Conservation (phyloP, 306 rosid genomes). For the Benincasa hispida region DNA sequence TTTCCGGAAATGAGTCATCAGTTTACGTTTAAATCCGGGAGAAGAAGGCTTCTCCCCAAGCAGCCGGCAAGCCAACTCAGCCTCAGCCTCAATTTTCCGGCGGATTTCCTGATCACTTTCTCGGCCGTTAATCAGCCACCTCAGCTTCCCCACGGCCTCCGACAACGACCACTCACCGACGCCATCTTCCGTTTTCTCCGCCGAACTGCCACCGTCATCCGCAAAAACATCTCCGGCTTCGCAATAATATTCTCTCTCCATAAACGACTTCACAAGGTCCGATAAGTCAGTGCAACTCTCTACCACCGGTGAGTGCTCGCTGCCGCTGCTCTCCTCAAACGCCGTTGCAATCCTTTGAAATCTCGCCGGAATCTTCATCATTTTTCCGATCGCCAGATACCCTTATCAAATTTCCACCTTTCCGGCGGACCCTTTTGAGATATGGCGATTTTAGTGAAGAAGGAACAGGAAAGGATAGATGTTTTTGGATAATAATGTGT, state of each 20-base stretch:
- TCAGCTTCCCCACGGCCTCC: constrained; percentile 28
- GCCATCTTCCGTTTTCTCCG: constrained; percentile 4
- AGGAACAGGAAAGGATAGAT: neutral
- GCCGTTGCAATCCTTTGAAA: constrained; percentile 63
- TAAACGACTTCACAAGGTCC: constrained; percentile 66
- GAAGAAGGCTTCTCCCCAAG: constrained; percentile 22
- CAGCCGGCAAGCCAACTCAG: constrained; percentile 19
- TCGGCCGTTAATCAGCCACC: constrained; percentile 16
- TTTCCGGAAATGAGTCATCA: constrained; percentile 50
- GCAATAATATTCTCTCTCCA: constrained; percentile 29
- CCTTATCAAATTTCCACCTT: neutral
- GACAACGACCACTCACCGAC: constrained; percentile 12
- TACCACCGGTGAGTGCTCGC: constrained; percentile 67
- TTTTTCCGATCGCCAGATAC: neutral
- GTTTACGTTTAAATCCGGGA: constrained; percentile 36
- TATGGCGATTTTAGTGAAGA: constrained; percentile 1
- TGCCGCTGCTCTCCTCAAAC: constrained; percentile 78
- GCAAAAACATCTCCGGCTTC: neutral
- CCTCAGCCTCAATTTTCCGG: constrained; percentile 24
- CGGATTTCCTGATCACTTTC: constrained; percentile 13
- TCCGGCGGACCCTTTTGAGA: neutral
- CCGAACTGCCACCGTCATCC: neutral
- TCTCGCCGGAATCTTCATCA: constrained; percentile 39
- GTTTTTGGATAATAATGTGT: neutral
- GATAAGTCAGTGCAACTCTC: constrained; percentile 51